These are phyloP conservation scores for Pleurotus tuoliensis DNA, from an alignment of 768 basidiomycete genomes.

Conservation along the genomic window DNA sequence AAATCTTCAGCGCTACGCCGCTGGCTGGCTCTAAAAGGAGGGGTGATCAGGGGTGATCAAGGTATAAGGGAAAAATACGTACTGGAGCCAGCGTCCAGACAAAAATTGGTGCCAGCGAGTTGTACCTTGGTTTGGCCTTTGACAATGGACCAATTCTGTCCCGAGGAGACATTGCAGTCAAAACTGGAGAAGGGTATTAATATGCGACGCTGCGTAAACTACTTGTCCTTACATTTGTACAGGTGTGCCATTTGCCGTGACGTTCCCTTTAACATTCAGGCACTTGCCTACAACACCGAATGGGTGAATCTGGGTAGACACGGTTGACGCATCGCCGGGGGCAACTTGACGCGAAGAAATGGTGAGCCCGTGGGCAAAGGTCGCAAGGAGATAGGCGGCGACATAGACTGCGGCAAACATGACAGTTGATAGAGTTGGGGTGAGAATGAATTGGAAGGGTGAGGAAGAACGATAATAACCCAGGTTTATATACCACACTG, in stretches of 20 bases:
- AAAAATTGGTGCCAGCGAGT: not conserved
- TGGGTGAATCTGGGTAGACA: not conserved
- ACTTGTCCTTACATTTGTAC: not conserved
- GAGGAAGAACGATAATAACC: not conserved
- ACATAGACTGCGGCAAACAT: not conserved
- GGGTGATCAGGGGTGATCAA: not conserved
- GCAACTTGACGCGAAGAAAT: not conserved
- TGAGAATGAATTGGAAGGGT: not conserved
- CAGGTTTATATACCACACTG: not conserved
- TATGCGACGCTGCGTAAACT: no score
- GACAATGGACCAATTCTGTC: not conserved
- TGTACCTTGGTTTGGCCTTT: not conserved
- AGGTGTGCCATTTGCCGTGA: not conserved
- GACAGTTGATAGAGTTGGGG: not conserved
- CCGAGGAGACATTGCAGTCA: not conserved
- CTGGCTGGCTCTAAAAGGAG: not conserved
- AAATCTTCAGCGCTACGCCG: not conserved
- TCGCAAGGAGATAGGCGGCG: not conserved
- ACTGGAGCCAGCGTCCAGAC: slow-evolving; percentile 1
- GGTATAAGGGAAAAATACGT: not conserved
- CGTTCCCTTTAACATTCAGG: not conserved
- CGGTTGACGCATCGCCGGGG: not conserved
- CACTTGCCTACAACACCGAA: not conserved
- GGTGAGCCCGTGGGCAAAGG: not conserved
- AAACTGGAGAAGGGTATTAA: not conserved